Evolutionary conservation across 2,329 filamentous ascomycete species (phyloP).

Genomic region (Arthrocladium fulminans): DNA sequence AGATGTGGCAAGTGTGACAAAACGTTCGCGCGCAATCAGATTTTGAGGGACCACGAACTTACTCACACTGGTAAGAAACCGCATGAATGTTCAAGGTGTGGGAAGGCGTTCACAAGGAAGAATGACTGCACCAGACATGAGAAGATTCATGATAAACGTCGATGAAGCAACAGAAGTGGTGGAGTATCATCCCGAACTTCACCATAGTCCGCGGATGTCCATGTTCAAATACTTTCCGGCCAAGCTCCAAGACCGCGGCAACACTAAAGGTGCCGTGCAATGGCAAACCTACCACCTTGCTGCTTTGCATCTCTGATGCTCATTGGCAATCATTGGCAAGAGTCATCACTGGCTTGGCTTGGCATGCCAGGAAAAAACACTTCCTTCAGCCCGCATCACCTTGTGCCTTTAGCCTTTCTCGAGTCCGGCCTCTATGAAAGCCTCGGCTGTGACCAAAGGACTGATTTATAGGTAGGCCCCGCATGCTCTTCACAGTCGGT

Average conservation of each 20-base stretch:
- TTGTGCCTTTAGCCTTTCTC: too few species aligned
- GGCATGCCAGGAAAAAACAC: too few species aligned
- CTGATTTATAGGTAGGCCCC: too few species aligned
- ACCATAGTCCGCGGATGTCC: background rate
- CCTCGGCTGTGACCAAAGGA: too few species aligned
- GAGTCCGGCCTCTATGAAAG: too few species aligned
- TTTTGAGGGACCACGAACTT: slow-evolving; percentile 29
- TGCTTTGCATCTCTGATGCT: background rate
- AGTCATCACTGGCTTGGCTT: background rate
- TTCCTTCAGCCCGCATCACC: too few species aligned
- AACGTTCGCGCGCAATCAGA: slow-evolving; percentile 32
- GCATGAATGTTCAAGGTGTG: slow-evolving; percentile 25
- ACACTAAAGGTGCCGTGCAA: background rate
- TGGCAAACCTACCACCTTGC: background rate
- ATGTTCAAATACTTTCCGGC: background rate
- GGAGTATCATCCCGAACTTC: background rate
- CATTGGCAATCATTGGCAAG: background rate
- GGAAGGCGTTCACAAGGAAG: slow-evolving; percentile 28
- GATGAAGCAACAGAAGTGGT: background rate
- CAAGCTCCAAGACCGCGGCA: background rate
- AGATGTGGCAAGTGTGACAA: slow-evolving; percentile 31
- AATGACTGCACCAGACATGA: slow-evolving; percentile 31
- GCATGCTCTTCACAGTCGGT: too few species aligned
- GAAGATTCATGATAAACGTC: slow-evolving; percentile 18
- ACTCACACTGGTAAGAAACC: slow-evolving; percentile 32